A percentile compares a stretch with the other conserved stretches of the same genome.
These are phyloP conservation scores for Fusarium virguliforme DNA, from an alignment of 2,329 filamentous ascomycete species.

Conservation along the genomic window DNA sequence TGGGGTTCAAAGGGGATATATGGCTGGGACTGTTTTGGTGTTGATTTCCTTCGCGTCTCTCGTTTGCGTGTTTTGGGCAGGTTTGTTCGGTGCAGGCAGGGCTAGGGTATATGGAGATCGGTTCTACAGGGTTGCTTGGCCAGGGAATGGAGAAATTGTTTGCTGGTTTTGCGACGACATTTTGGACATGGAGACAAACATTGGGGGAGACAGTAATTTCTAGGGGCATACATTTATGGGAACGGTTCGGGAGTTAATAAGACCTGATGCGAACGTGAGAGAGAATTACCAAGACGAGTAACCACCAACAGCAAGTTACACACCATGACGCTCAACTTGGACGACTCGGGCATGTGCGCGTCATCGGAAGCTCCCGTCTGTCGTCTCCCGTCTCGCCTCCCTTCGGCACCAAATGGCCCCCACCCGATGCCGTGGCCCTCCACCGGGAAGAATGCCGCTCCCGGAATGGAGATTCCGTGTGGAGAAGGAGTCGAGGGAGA, in stretches of 20 bases:
- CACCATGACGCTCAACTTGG: conserved; percentile 5
- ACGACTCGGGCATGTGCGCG: conserved; percentile 38
- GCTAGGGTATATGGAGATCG: conserved; percentile 36
- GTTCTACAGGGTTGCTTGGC: conserved; percentile 43
- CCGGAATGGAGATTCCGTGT: conserved; percentile 27
- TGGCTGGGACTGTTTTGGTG: conserved; percentile 26
- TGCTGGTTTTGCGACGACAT: conserved; percentile 33
- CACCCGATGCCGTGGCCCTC: conserved; percentile 35
- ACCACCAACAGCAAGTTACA: conserved; percentile 3
- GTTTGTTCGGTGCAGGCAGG: conserved; percentile 38
- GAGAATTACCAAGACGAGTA: conserved; percentile 5
- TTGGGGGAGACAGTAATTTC: conserved; percentile 33
- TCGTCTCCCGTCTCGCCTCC: conserved; percentile 3
- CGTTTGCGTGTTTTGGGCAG: conserved; percentile 37
- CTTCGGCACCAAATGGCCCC: conserved; percentile 22
- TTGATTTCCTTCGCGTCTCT: conserved; percentile 41
- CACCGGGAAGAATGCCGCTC: conserved; percentile 40
- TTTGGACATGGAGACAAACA: conserved; percentile 4
- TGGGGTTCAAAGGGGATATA: conserved; percentile 42
- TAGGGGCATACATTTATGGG: conserved; percentile 11
- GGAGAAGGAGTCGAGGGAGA: conserved; percentile 18
- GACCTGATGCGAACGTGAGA: conserved; percentile 31
- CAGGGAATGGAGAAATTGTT: conserved; percentile 47
- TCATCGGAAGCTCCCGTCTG: conserved; percentile 39
- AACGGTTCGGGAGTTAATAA: conserved; percentile 31